Percentiles rank a stretch among this genome's conserved stretches.
These are phyloP conservation scores for Vanrija humicola DNA, from an alignment of 1,284 basidiomycete species.

Conservation along the genomic window DNA sequence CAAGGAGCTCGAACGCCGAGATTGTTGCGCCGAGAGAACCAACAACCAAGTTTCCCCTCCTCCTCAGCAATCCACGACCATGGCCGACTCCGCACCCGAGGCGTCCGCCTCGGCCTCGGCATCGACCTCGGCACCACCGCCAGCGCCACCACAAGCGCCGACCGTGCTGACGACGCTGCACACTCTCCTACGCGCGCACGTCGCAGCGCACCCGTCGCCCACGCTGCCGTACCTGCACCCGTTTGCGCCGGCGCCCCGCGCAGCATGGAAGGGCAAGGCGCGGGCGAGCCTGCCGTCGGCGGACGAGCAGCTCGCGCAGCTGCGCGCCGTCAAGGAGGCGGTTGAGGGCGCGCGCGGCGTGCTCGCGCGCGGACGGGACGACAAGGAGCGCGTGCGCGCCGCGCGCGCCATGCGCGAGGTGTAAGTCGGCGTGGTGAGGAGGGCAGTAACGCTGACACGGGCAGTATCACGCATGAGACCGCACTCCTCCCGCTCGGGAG, in stretches of 20 bases:
- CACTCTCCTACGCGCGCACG: conserved; percentile 20
- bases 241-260: conserved; percentile 18
- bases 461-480: conserved; percentile 32
- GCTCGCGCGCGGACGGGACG: conserved; percentile 2
- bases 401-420: conserved; percentile 20
- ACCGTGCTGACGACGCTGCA: conserved; percentile 26
- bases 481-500: conserved; percentile 21
- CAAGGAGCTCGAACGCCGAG: too few species aligned
- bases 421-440: conserved; percentile 10
- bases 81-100: too few species aligned
- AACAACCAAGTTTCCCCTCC: too few species aligned
- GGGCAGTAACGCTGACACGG: background rate
- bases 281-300: conserved; percentile 10
- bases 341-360: conserved; percentile 18
- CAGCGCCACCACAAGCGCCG: background rate
- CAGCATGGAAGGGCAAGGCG: conserved; percentile 17
- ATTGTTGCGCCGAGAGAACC: too few species aligned
- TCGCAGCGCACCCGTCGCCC: conserved; percentile 16
- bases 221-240: conserved; percentile 27
- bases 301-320: conserved; percentile 19
- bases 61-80: too few species aligned
- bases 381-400: conserved; percentile 5
- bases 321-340: conserved; percentile 32
- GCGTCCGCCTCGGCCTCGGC: background rate
- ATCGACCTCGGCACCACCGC: background rate